phyloP scores from a whole-genome alignment of 371 early-diverging fungal species.

The Mortierella sp. region DNA sequence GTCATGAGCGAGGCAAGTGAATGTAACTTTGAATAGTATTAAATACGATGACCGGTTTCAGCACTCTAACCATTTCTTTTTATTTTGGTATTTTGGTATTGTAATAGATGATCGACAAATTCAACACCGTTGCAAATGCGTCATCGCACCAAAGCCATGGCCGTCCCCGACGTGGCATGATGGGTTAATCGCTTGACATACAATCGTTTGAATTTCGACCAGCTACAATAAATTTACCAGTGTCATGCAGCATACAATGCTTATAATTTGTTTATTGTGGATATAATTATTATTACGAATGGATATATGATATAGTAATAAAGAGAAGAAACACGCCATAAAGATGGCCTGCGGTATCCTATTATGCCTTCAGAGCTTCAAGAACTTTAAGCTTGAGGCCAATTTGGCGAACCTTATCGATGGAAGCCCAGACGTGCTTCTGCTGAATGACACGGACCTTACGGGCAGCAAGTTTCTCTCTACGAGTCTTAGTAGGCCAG shows the following conservation, averaged over 20 bases:
- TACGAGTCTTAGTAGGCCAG: constrained; percentile 76
- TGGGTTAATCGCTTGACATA: constrained; percentile 8
- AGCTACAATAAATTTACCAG: not conserved
- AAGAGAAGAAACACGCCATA: not conserved
- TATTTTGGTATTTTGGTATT: not conserved
- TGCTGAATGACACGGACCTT: constrained; percentile 58
- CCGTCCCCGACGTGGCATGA: constrained; percentile 39
- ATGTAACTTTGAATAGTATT: no score
- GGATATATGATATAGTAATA: not conserved
- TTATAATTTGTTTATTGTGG: not conserved
- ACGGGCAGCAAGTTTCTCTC: constrained; percentile 67
- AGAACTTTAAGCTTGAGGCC: constrained; percentile 47
- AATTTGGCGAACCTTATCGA: constrained; percentile 41
- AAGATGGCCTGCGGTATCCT: no score
- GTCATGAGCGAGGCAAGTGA: constrained; percentile 75
- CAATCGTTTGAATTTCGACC: no score
- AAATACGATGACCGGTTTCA: no score
- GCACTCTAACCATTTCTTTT: not conserved
- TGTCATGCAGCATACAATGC: not conserved
- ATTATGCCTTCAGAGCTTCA: constrained; percentile 33
- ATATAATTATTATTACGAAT: not conserved
- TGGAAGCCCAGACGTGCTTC: constrained; percentile 33
- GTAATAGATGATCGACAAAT: constrained; percentile 51
- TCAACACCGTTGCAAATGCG: constrained; percentile 35
- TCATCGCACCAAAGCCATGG: constrained; percentile 23